These are phyloP conservation scores for Leucaena leucocephala DNA, from an alignment of 306 rosid species.

Conservation along the genomic window DNA sequence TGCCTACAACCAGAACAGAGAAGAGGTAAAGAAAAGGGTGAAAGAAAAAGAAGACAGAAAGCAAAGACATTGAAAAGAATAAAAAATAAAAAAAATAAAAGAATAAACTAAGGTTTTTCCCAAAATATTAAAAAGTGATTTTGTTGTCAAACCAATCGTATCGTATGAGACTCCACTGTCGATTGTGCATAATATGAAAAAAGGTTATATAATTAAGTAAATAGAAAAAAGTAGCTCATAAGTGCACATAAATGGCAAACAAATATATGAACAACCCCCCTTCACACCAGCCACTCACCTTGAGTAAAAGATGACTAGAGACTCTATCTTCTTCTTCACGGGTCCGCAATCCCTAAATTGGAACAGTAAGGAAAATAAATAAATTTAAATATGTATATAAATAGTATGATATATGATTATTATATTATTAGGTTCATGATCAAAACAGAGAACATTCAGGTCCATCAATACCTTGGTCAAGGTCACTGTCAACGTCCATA, in stretches of 20 bases:
- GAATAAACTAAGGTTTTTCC: background rate
- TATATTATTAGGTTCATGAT: conserved; percentile 32
- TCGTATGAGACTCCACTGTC: conserved; percentile 30
- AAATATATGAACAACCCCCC: conserved; percentile 30
- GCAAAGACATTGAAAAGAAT: conserved; percentile 18
- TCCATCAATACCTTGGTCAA: conserved; percentile 63
- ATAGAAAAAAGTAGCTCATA: conserved; percentile 24
- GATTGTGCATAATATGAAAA: conserved; percentile 11
- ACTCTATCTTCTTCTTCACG: conserved; percentile 86
- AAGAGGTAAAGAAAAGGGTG: conserved; percentile 26
- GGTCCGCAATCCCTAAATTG: conserved; percentile 70
- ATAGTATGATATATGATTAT: background rate
- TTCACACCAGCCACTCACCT: conserved; percentile 54
- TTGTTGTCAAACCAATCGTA: conserved; percentile 31
- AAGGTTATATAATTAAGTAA: background rate
- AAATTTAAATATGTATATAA: background rate
- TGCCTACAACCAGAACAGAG: conserved; percentile 66
- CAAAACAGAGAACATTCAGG: conserved; percentile 26
- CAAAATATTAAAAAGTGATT: background rate
- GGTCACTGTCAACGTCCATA: conserved; percentile 69
- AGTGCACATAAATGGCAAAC: conserved; percentile 34
- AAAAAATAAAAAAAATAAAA: conserved; percentile 24
- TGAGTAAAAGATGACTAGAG: conserved; percentile 72
- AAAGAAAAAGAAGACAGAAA: background rate
- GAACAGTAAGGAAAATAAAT: conserved; percentile 33